These are phyloP conservation scores for Erysimum pusillum DNA, from an alignment of 441 rosid species.

Conservation along the genomic window DNA sequence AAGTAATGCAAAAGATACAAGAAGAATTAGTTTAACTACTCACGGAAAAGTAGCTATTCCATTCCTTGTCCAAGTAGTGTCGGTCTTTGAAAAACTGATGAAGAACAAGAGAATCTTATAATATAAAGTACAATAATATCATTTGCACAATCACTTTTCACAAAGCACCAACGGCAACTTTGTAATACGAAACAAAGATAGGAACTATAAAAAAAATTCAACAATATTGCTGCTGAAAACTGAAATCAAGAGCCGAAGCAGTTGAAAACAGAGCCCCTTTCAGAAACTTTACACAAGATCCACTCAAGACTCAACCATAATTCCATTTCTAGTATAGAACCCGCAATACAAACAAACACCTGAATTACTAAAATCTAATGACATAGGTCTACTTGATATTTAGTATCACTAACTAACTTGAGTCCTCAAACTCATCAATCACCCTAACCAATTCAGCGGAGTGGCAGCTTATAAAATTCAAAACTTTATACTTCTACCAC, in stretches of 20 bases:
- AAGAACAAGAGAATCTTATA: slow-evolving; percentile 12
- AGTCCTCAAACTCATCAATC: slow-evolving; percentile 10
- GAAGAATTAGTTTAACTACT: slow-evolving; percentile 47
- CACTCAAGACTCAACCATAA: neutral
- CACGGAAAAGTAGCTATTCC: slow-evolving; percentile 84
- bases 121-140: neutral
- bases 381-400: neutral
- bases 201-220: neutral
- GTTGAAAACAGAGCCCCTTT: neutral
- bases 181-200: neutral
- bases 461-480: neutral
- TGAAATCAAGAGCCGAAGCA: neutral
- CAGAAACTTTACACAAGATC: slow-evolving; percentile 7
- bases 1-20: slow-evolving; percentile 30
- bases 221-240: neutral
- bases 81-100: slow-evolving; percentile 92
- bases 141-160: slow-evolving; percentile 3
- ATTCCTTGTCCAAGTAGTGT: slow-evolving; percentile 96
- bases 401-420: slow-evolving; percentile 1
- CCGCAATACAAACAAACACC: neutral
- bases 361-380: neutral
- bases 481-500: neutral
- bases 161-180: neutral
- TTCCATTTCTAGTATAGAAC: neutral
- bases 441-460: neutral